Base-by-base conservation (phyloP, 257 asterid species). In the Ilex aquifolium region DNA sequence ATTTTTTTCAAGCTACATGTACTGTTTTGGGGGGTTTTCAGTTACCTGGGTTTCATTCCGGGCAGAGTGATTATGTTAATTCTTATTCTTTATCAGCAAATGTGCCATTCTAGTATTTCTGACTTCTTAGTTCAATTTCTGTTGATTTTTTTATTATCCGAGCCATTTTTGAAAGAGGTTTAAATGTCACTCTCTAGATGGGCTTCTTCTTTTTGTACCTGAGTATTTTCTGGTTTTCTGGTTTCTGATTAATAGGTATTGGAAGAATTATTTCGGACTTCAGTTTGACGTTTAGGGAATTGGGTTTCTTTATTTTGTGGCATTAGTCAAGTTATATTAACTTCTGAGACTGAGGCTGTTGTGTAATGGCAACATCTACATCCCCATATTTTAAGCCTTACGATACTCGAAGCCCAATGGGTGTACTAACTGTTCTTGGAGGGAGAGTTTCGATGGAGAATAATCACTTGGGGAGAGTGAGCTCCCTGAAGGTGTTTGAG, bases 341-440 rank as follows among this genome's bases (percentile, higher is more conserved):
- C 30, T 44, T 31, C 1, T 27, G 65, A 48, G 52, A 27, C 50
- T 69, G 64, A 61, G 70, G 31, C 39, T 70, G 13, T 61, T 32
- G 57, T 58, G 59, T 31, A 54, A 91, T 91, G 97, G 88, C 91
- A 65, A 56, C 80, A 5, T 76, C 93, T 68, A 71, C 73, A 44
- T 72, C 91, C 36, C 80, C 93, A 52, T 85, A 66, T 76, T 77
- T 83, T 57, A 76, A 67, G 55, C 78, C 91, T 66, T 82, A 79
- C 27, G 87, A 88, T 63, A 74, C 85, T 42, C 76, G 81, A 39
- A 69, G 74, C 69, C 71, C 84, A 0, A 52, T 61, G 57, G 83
- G 91, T 49, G 79, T 74, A 56, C 64, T 83, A 69, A 74, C 80
- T 66, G 68, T 69, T 67, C 70, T 65, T 67, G 86, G 82, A 60